Evolutionary conservation across 805 yeast species (phyloP).

Genomic region (Saccharomycopsis schoenii): DNA sequence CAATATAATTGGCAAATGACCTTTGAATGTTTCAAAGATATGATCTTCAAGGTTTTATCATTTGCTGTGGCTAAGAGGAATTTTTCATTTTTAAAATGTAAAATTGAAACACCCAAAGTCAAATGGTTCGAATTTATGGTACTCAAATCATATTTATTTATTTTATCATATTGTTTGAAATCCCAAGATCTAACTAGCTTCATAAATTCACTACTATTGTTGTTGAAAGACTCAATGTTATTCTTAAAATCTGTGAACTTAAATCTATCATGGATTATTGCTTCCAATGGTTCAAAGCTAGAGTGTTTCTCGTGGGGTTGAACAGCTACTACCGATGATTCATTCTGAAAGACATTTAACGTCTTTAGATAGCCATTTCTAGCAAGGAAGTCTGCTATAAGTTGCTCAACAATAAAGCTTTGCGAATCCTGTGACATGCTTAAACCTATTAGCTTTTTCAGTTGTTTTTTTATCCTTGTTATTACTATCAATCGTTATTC

Average conservation of each 20-base stretch:
- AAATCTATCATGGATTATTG: constrained; percentile 31
- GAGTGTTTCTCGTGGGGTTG: constrained; percentile 3
- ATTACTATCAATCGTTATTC: background rate
- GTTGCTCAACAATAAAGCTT: constrained; percentile 20
- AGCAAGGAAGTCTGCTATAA: constrained; percentile 52
- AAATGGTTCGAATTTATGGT: constrained; percentile 11
- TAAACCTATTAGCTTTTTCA: too few relatives aligned
- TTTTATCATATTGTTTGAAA: background rate
- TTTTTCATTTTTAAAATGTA: background rate
- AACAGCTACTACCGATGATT: constrained; percentile 18
- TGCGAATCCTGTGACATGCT: background rate
- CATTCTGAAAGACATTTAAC: constrained; percentile 35
- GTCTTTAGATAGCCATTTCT: constrained; percentile 39
- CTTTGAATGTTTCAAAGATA: constrained; percentile 15
- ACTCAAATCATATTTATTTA: background rate
- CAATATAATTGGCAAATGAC: background rate
- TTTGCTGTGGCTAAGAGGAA: constrained; percentile 18
- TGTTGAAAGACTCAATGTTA: background rate
- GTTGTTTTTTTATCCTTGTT: background rate
- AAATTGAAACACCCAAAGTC: constrained; percentile 20
- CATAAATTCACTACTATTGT: background rate
- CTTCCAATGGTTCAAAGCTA: constrained; percentile 28
- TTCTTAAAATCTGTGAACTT: constrained; percentile 22
- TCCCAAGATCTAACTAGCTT: constrained; percentile 9
- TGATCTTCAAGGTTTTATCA: constrained; percentile 18